These are phyloP conservation scores for Fusarium mexicanum DNA, from an alignment of 2,329 filamentous ascomycete genomes.

Conservation along the genomic window DNA sequence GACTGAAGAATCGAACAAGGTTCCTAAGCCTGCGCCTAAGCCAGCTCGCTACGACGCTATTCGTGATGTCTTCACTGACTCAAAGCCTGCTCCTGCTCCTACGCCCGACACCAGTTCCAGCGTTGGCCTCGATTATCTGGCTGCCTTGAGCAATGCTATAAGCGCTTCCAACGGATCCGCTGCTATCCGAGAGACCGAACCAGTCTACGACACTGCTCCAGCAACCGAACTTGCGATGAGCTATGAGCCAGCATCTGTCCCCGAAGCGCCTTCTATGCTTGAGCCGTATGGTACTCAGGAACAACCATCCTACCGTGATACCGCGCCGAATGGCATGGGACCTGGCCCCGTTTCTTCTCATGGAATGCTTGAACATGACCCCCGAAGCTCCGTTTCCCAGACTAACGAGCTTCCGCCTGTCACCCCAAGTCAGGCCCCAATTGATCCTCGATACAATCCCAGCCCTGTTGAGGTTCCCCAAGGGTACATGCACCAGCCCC, in stretches of 20 bases:
- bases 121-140: slow-evolving; percentile 47
- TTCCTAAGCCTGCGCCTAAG: slow-evolving; percentile 43
- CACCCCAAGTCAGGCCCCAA: slow-evolving; percentile 35
- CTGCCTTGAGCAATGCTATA: slow-evolving; percentile 49
- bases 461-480: slow-evolving; percentile 39
- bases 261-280: slow-evolving; percentile 11
- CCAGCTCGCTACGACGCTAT: slow-evolving; percentile 51
- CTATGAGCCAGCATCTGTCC: slow-evolving; percentile 18
- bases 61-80: slow-evolving; percentile 54
- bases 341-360: slow-evolving; percentile 1
- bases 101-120: slow-evolving; percentile 36
- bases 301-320: slow-evolving; percentile 19
- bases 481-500: slow-evolving; percentile 41
- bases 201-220: background rate
- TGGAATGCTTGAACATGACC: slow-evolving; percentile 31
- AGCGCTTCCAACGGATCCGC: slow-evolving; percentile 38
- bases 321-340: slow-evolving; percentile 6
- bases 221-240: slow-evolving; percentile 1
- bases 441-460: slow-evolving; percentile 38
- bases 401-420: slow-evolving; percentile 38
- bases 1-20: slow-evolving; percentile 42
- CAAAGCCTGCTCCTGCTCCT: slow-evolving; percentile 46
- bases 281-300: slow-evolving; percentile 15
- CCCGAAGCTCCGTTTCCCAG: slow-evolving; percentile 36
- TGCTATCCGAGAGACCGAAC: background rate